These are phyloP conservation scores for Monosporascus sp. DNA, from an alignment of 2,329 filamentous ascomycete genomes.

Conservation along the genomic window DNA sequence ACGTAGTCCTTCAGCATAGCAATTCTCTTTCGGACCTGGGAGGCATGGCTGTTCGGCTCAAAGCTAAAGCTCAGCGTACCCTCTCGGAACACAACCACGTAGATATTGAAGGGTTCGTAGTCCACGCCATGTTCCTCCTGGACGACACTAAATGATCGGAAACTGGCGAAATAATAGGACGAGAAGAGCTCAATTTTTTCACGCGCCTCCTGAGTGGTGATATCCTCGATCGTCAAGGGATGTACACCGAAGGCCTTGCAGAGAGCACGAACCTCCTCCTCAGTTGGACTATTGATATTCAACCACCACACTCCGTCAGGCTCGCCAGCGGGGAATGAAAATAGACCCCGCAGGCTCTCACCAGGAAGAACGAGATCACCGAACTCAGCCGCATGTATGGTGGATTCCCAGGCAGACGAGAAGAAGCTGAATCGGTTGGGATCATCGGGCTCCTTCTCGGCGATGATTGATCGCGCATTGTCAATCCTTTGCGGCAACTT, in stretches of 20 bases:
- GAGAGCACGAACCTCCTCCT: conserved; percentile 81
- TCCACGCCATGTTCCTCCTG: conserved; percentile 75
- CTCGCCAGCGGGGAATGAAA: conserved; percentile 60
- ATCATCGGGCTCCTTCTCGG: conserved; percentile 44
- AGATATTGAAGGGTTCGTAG: conserved; percentile 92
- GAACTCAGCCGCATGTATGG: conserved; percentile 84
- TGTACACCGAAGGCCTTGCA: conserved; percentile 95
- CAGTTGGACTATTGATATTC: conserved; percentile 84
- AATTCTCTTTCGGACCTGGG: conserved; percentile 87
- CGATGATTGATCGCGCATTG: neutral
- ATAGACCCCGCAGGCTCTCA: conserved; percentile 84
- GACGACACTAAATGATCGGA: conserved; percentile 82
- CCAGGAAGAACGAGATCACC: conserved; percentile 85
- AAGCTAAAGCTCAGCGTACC: conserved; percentile 95
- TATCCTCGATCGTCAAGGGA: conserved; percentile 93
- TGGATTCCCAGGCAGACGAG: conserved; percentile 89
- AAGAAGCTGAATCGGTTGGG: conserved; percentile 93
- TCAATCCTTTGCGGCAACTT: conserved; percentile 29
- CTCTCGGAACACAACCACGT: conserved; percentile 94
- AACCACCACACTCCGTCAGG: conserved; percentile 95
- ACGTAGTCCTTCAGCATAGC: conserved; percentile 92
- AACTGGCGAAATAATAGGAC: conserved; percentile 97
- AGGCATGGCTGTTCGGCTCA: conserved; percentile 77
- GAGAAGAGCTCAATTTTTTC: conserved; percentile 98
- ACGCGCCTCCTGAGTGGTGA: conserved; percentile 87